Evolutionary conservation across 805 yeast species (phyloP), one percentile per base, ranked within the genome.

Genomic region (Jamesozyma spencerorum): DNA sequence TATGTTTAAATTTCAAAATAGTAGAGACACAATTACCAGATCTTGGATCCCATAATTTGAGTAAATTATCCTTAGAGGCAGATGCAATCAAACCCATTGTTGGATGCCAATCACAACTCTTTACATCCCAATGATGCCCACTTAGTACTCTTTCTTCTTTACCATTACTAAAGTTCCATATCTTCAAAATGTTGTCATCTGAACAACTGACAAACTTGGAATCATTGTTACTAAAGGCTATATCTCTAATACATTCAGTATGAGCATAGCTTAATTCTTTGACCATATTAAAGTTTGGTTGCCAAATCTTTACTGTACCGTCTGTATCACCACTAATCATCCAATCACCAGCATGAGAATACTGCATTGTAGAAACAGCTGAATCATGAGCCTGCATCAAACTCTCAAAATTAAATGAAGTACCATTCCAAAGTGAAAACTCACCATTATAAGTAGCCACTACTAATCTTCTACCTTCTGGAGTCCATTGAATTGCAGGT

Each of bases 71-170:
- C 59, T 94, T 92, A 0, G 97, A 92, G 0, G 97, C 99, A 47
- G 88, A 75, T 0, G 83, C 96, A 38, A 92, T 72, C 20, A 92
- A 69, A 0, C 97, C 96, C 62, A 85, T 65, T 11, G 72, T 70
- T 4, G 94, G 85, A 62, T 92, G 99, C 99, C 99, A 92, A 61
- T 92, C 97, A 40, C 94, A 85, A 40, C 88, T 78, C 58, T 92
- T 92, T 18, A 92, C 97, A 63, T 92, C 99, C 99, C 99, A 92
- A 59, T 94, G 95, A 63, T 92, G 99, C 2, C 97, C 97, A 18
- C 78, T 72, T 40, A 92, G 68, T 0, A 76, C 70, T 36, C 84
- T 65, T 57, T 92, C 99, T 50, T 85, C 92, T 43, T 73, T 68
- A 29, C 92, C 92, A 55, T 82, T 85, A 55, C 85, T 81, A 64